Evolutionary conservation across 106 monocot genomes (phyloP), one percentile per base, ranked within the genome.

Genomic region (Dioscorea zingiberensis): DNA sequence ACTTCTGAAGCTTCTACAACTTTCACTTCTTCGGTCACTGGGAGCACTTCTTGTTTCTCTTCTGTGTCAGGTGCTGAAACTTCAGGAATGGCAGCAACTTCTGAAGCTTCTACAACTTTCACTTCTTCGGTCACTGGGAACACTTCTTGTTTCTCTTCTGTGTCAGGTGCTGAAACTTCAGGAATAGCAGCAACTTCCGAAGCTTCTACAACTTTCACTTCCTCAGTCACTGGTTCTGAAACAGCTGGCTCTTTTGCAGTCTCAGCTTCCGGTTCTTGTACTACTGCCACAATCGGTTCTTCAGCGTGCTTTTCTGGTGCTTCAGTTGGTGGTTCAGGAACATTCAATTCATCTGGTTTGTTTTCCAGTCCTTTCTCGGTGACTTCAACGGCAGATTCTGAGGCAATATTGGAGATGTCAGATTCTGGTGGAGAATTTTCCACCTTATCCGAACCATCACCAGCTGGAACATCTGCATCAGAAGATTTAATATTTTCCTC

Each of bases 221-320:
- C 46, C 45, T 27, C 55, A 29, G 22, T 46, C 38, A 24, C 23
- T 21, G 47, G 13, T 58, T 67, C 74, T 48, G 13, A 6, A 12
- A 19, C 60, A 24, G 49, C 7, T 38, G 60, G 29, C 3, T 51
- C 59, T 26, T 67, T 30, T 44, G 59, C 2, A 44, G 26, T 12
- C 47, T 74, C 74, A 23, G 48, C 3, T 69, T 57, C 23, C 49
- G 15, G 7, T 29, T 61, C 54, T 61, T 66, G 7, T 15, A 59
- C 16, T 26, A 24, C 24, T 32, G 32, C 2, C 23, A 16, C 38
- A 30, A 15, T 49, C 1, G 38, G 14, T 48, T 48, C 3, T 44
- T 56, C 64, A 28, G 44, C 55, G 25, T 56, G 13, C 15, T 14
- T 15, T 49, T 68, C 62, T 53, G 16, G 27, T 63, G 30, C 25